Base-by-base conservation (phyloP, 176 grass and related monocot species). In the Secale cereale region DNA sequence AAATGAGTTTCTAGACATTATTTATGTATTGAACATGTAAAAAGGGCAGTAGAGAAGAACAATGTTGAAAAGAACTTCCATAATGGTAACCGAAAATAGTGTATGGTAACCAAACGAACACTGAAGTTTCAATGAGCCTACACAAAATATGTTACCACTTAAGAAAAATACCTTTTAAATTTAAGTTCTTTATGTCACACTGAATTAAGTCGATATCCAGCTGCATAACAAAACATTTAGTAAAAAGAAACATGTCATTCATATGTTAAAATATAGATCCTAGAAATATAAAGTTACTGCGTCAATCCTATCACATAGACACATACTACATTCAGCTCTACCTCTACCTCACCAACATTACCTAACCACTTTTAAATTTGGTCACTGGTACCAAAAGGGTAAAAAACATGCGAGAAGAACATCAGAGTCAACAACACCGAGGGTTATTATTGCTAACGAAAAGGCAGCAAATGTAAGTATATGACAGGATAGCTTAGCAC, bases 181-280 rank as follows among this genome's bases (percentile, higher is more conserved):
- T 92, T 89, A 92, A 91, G 56, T 86, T 86, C 86, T 91, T 95
- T 85, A 98, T 83, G 86, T 95, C 91, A 78, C 86, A 95, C 91
- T 83, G 87, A 87, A 98, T 78, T 86, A 98, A 94, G 86, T 98
- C 90, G 57, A 98, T 71, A 77, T 95, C 96, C 93, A 95, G 66
- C 93, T 95, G 96, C 91, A 94, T 59, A 76, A 88, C 56, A 43
- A 93, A 88, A 91, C 33, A 89, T 87, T 81, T 82, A 73, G 86
- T 36, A 30, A 85, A 85, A 85, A 81, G 35, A 66, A 71, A 25
- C 37, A 78, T 67, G 84, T 78, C 72, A 85, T 46, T 65, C 4
- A 48, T 43, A 87, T 48, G 59, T 69, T 62, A 43, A 78, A 76
- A 72, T 40, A 70, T 62, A 65, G 27, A 6, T 57, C 59, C 17